Percentiles rank a stretch among this genome's conserved stretches.
Conservation (phyloP, 1,284 basidiomycete species). For the Tremellales sp. region DNA sequence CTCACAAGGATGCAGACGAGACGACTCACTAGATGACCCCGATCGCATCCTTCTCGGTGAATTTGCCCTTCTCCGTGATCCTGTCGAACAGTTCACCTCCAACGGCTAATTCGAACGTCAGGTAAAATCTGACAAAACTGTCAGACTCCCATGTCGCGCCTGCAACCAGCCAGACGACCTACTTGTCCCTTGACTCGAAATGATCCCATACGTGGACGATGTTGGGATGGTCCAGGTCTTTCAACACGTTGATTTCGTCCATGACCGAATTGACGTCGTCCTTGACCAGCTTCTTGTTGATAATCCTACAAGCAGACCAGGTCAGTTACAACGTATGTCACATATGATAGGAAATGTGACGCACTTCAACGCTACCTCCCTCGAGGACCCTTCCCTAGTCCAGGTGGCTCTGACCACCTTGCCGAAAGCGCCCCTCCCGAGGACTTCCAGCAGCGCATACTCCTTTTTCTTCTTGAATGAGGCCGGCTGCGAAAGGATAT, state of each 20-base stretch:
- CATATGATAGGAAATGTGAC: constrained; percentile 5
- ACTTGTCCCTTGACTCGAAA: constrained; percentile 83
- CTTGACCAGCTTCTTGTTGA: constrained; percentile 86
- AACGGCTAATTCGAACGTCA: constrained; percentile 83
- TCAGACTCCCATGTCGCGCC: not conserved
- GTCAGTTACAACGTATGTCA: not conserved
- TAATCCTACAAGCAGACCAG: constrained; percentile 57
- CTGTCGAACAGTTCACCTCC: constrained; percentile 88
- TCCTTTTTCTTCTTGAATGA: constrained; percentile 79
- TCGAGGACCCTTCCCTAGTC: constrained; percentile 50
- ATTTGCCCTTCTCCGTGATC: constrained; percentile 75
- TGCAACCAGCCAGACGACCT: constrained; percentile 8
- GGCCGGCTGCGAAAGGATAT: constrained; percentile 69
- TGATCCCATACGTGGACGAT: constrained; percentile 60
- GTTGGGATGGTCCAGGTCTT: constrained; percentile 79
- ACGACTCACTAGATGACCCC: constrained; percentile 60
- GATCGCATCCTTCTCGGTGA: constrained; percentile 83
- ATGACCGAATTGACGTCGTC: constrained; percentile 79
- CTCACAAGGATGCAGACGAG: not conserved
- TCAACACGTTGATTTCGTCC: constrained; percentile 85
- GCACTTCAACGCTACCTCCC: constrained; percentile 69
- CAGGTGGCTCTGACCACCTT: constrained; percentile 67
- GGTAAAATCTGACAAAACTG: constrained; percentile 59
- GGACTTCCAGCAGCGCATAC: constrained; percentile 42
- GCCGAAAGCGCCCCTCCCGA: constrained; percentile 80